Base-by-base conservation (phyloP, 345 rosid species). In the Pseudoturritis turrita region DNA sequence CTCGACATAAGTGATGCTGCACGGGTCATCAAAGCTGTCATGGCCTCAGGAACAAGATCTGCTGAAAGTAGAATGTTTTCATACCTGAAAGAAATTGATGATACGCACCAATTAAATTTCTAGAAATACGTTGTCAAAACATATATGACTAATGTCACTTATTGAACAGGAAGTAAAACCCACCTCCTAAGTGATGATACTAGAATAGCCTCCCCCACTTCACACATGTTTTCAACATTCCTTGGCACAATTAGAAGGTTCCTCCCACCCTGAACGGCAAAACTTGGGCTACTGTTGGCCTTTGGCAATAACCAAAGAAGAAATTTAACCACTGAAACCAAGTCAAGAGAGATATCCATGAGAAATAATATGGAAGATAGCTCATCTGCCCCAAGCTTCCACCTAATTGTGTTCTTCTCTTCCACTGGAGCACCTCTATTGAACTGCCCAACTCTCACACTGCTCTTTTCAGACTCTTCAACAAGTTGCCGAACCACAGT, bases 381-480 rank as follows among this genome's bases (percentile, higher is more conserved):
- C 82, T 91, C 98, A 64, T 91, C 96, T 80, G 86, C 96, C 67
- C 93, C 89, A 70, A 95, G 87, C 83, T 85, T 95, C 99, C 99
- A 91, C 67, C 81, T 78, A 31, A 70, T 23, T 35, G 86, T 74
- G 70, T 68, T 80, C 75, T 81, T 83, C 64, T 85, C 96, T 77
- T 89, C 96, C 50, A 76, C 73, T 17, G 86, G 73, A 80, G 82
- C 78, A 70, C 77, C 86, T 81, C 88, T 81, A 67, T 52, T 73
- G 65, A 71, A 73, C 77, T 88, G 97, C 79, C 88, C 87, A 78
- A 40, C 82, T 80, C 83, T 89, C 29, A 79, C 63, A 52, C 68
- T 77, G 73, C 76, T 81, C 82, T 86, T 96, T 72, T 87, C 95
- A 3, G 83, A 67, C 76, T 89, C 96, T 76, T 91, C 99, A 69